A percentile compares a stretch with the other conserved stretches of the same genome.
Conservation (phyloP, 306 rosid genomes). For the Cajanus cajan region DNA sequence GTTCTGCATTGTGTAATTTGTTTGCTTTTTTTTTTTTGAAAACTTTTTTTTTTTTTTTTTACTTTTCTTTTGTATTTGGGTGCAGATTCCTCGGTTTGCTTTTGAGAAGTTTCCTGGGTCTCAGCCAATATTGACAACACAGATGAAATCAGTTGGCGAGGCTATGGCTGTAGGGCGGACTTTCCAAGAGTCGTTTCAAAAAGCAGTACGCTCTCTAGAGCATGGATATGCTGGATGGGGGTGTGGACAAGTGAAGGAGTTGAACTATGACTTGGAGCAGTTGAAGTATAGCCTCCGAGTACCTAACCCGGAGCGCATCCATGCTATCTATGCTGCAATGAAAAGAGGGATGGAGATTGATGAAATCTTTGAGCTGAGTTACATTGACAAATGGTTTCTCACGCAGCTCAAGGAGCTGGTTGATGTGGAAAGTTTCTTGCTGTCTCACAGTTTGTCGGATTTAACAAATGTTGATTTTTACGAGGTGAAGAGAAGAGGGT, state of each 20-base stretch:
- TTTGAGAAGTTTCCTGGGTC: constrained; percentile 99
- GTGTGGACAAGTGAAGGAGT: constrained; percentile 71
- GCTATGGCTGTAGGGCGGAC: constrained; percentile 93
- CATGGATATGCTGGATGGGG: constrained; percentile 92
- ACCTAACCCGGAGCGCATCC: constrained; percentile 92
- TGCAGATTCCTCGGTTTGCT: constrained; percentile 98
- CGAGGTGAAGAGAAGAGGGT: constrained; percentile 95
- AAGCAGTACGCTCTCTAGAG: constrained; percentile 91
- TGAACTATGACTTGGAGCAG: constrained; percentile 84
- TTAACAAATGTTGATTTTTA: constrained; percentile 68
- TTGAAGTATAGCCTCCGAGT: constrained; percentile 89
- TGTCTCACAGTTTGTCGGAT: constrained; percentile 53
- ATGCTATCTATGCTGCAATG: constrained; percentile 90
- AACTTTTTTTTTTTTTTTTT: constrained; percentile 18
- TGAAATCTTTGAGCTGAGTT: constrained; percentile 78
- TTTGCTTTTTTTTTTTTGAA: not conserved
- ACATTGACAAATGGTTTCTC: constrained; percentile 92
- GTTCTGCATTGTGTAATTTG: not conserved
- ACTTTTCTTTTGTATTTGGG: constrained; percentile 12
- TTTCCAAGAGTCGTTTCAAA: constrained; percentile 96
- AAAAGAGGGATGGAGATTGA: constrained; percentile 89
- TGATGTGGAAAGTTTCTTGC: constrained; percentile 78
- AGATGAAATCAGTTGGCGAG: constrained; percentile 98
- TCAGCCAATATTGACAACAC: constrained; percentile 88
- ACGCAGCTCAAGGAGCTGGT: constrained; percentile 81